phyloP scores from a whole-genome alignment of 129 eudicot species.

The Silybum marianum region DNA sequence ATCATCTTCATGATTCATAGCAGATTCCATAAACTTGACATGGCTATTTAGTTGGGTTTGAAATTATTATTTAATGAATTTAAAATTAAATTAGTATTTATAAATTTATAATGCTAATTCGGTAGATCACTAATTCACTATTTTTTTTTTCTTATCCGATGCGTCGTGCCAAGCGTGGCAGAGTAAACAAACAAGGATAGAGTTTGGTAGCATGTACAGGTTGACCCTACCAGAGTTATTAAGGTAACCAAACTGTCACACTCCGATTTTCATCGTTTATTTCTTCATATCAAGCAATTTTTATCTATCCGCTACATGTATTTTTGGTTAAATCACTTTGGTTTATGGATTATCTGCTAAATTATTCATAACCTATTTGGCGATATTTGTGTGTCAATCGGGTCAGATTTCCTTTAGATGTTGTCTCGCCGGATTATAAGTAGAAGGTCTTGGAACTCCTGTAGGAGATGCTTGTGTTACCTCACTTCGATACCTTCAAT shows the following conservation, averaged over 20 bases:
- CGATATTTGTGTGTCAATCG: background rate
- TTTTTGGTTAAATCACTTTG: background rate
- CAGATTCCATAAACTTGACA: no score
- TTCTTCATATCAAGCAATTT: background rate
- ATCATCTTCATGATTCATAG: no score
- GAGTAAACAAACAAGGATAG: background rate
- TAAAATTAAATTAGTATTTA: no score
- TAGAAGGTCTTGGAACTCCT: conserved; percentile 32
- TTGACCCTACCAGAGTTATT: conserved; percentile 7
- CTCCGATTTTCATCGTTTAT: background rate
- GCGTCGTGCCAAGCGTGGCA: background rate
- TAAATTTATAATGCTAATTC: no score
- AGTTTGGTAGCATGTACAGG: conserved; percentile 20
- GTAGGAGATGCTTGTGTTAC: conserved; percentile 31
- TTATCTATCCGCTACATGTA: background rate
- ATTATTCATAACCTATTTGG: background rate
- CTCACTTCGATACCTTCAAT: conserved; percentile 27
- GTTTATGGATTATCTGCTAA: background rate
- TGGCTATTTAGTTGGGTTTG: no score
- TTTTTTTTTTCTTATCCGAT: background rate
- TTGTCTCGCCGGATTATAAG: conserved; percentile 54
- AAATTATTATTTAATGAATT: no score
- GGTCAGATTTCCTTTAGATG: conserved; percentile 15
- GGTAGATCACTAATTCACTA: no score
- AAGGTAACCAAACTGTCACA: background rate